These are phyloP conservation scores for Knoxdaviesia proteae DNA, from an alignment of 2,329 filamentous ascomycete genomes.

Conservation along the genomic window DNA sequence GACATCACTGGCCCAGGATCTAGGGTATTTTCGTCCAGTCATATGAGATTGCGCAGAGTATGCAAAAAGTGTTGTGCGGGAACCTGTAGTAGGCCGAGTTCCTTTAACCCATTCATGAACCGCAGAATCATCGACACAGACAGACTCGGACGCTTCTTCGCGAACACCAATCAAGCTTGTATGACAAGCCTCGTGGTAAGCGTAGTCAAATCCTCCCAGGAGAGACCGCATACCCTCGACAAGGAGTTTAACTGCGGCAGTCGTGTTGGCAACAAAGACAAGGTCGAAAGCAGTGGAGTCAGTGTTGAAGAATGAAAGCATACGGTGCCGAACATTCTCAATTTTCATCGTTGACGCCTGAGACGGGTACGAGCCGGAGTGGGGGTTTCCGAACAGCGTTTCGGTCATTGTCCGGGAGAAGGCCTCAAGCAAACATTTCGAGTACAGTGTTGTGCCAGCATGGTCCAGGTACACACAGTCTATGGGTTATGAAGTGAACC, in stretches of 20 bases:
- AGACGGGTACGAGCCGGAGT: slow-evolving; percentile 40
- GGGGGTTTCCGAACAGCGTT: slow-evolving; percentile 47
- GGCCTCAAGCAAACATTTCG: slow-evolving; percentile 31
- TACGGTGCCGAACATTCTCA: slow-evolving; percentile 29
- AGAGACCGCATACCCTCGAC: slow-evolving; percentile 34
- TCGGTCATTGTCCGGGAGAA: slow-evolving; percentile 33
- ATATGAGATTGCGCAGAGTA: slow-evolving; percentile 54
- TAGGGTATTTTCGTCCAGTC: slow-evolving; percentile 40
- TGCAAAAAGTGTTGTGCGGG: slow-evolving; percentile 26
- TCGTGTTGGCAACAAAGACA: slow-evolving; percentile 40
- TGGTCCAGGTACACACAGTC: slow-evolving; percentile 32
- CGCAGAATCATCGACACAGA: slow-evolving; percentile 40
- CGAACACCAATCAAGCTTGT: slow-evolving; percentile 49
- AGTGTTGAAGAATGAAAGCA: slow-evolving; percentile 36
- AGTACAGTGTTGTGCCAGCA: slow-evolving; percentile 34
- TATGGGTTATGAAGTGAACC: background rate
- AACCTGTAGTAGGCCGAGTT: slow-evolving; percentile 5
- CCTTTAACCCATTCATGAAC: slow-evolving; percentile 22
- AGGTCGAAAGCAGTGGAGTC: slow-evolving; percentile 37
- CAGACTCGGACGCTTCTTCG: slow-evolving; percentile 26
- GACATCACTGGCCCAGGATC: slow-evolving; percentile 27
- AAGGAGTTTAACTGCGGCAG: slow-evolving; percentile 40
- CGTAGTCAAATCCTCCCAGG: slow-evolving; percentile 30
- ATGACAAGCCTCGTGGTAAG: slow-evolving; percentile 39
- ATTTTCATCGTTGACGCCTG: slow-evolving; percentile 34